phyloP scores from a whole-genome alignment of 345 rosid genomes.

The Hibiscus syriacus region DNA sequence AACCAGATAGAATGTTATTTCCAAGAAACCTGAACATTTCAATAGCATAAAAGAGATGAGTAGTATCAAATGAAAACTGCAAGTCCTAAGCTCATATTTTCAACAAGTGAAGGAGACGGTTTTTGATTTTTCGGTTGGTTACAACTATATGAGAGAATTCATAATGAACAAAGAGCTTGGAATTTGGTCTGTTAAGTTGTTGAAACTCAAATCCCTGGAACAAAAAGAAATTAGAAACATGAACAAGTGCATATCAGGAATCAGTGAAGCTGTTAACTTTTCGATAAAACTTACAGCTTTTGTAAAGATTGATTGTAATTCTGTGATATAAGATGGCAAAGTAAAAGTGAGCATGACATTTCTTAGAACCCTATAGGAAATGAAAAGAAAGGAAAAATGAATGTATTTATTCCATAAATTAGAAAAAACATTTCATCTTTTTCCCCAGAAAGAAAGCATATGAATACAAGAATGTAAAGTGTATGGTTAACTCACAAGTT shows the following conservation, averaged over 20 bases:
- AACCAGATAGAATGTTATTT: conserved; percentile 9
- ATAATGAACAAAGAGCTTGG: conserved; percentile 23
- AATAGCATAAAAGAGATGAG: not conserved
- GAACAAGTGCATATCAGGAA: not conserved
- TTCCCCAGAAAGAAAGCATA: not conserved
- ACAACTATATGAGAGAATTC: conserved; percentile 18
- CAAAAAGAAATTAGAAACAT: not conserved
- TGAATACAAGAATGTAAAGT: not conserved
- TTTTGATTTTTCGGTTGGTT: conserved; percentile 5
- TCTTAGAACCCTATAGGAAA: conserved; percentile 18
- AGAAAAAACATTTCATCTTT: not conserved
- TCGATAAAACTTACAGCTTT: conserved; percentile 20
- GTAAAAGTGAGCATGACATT: conserved; percentile 22
- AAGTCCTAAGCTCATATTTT: not conserved
- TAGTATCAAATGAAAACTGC: not conserved
- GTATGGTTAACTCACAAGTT: conserved; percentile 30
- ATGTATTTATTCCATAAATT: not conserved
- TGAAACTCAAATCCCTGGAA: conserved; percentile 1
- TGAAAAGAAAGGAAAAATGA: not conserved
- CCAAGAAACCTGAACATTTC: conserved; percentile 11
- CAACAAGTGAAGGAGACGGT: not conserved
- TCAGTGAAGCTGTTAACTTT: not conserved
- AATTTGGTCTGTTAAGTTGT: not conserved
- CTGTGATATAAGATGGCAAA: conserved; percentile 7
- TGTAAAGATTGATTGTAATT: conserved; percentile 5